Conservation (phyloP, 2,329 filamentous ascomycete genomes). For the Trichoderma atrobrunneum region DNA sequence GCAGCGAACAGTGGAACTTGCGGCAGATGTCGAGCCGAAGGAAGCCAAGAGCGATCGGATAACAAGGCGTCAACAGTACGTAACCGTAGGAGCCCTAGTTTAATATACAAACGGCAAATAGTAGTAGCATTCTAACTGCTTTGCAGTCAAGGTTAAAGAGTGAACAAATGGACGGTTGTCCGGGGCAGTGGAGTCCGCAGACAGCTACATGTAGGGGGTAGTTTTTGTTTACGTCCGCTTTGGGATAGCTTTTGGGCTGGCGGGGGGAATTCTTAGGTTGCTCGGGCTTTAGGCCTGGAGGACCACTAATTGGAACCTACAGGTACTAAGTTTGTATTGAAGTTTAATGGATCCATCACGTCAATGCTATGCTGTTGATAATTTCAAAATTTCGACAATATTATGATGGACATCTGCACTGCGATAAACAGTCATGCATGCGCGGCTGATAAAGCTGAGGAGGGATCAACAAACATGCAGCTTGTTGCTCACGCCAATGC, state of each 20-base stretch:
- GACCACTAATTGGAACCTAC: neutral
- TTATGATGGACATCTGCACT: neutral
- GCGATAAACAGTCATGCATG: neutral
- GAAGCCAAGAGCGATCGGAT: slow-evolving; percentile 11
- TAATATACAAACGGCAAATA: neutral
- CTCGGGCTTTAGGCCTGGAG: neutral
- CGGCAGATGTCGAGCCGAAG: neutral
- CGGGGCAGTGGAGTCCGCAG: slow-evolving; percentile 33
- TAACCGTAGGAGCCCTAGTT: neutral
- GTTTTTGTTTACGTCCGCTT: slow-evolving; percentile 42
- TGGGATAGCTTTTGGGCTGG: slow-evolving; percentile 31
- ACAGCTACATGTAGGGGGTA: slow-evolving; percentile 31
- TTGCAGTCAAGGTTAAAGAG: slow-evolving; percentile 21
- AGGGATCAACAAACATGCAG: slow-evolving; percentile 16
- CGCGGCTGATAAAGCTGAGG: neutral
- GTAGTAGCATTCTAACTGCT: neutral
- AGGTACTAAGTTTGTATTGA: neutral
- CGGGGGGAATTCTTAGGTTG: neutral
- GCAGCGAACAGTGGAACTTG: slow-evolving; percentile 3
- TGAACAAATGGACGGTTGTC: slow-evolving; percentile 12
- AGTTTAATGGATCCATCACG: neutral
- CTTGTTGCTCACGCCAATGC: slow-evolving; percentile 2
- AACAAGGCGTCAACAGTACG: neutral
- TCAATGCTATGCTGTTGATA: neutral
- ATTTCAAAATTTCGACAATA: neutral